A percentile compares a stretch with the other conserved stretches of the same genome.
phyloP scores from a whole-genome alignment of 169 alveolate genomes.

The Babesia divergens region DNA sequence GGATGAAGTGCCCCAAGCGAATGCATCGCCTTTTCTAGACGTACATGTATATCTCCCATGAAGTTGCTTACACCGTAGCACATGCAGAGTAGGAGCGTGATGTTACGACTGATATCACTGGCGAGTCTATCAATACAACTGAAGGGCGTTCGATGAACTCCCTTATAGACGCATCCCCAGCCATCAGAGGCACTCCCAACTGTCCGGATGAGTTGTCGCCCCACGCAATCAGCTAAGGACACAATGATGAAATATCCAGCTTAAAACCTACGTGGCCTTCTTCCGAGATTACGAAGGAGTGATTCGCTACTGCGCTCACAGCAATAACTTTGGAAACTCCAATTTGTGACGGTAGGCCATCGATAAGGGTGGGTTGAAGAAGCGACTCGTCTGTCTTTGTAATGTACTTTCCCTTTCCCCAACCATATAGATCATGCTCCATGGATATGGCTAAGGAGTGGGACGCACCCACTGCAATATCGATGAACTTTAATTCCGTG shows the following conservation, averaged over 20 bases:
- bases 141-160: slow-evolving; percentile 58
- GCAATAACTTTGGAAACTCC: slow-evolving; percentile 43
- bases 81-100: slow-evolving; percentile 54
- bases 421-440: slow-evolving; percentile 70
- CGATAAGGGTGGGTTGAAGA: slow-evolving; percentile 45
- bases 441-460: slow-evolving; percentile 67
- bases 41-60: slow-evolving; percentile 1
- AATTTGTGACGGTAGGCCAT: slow-evolving; percentile 33
- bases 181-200: slow-evolving; percentile 55
- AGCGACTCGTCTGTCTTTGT: slow-evolving; percentile 34
- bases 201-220: slow-evolving; percentile 67
- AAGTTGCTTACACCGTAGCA: slow-evolving; percentile 19
- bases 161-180: slow-evolving; percentile 9
- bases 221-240: slow-evolving; percentile 66
- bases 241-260: no score
- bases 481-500: slow-evolving; percentile 63
- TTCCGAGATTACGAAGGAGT: slow-evolving; percentile 40
- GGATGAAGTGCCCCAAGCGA: slow-evolving; percentile 69
- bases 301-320: slow-evolving; percentile 28
- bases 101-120: slow-evolving; percentile 22
- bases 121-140: slow-evolving; percentile 13
- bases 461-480: slow-evolving; percentile 70
- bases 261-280: slow-evolving; percentile 16
- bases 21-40: slow-evolving; percentile 56
- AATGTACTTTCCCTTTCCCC: slow-evolving; percentile 70